Evolutionary conservation across 2,329 filamentous ascomycete genomes (phyloP), one percentile per base, ranked within the genome.

Genomic region (Phialophora chinensis): DNA sequence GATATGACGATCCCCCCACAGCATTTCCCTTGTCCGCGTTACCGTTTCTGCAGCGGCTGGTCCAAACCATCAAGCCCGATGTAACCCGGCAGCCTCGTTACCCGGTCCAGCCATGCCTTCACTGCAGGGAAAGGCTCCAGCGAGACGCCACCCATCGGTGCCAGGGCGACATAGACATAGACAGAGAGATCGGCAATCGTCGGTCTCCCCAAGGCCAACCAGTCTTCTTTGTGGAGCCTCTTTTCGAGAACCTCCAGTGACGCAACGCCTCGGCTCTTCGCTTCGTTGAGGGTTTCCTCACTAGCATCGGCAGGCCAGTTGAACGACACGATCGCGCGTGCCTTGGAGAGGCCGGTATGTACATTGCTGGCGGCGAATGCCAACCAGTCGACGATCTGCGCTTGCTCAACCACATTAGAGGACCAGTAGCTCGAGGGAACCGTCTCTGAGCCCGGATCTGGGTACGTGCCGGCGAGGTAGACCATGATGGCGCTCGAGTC

Each of bases 231-330:
- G 23, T 63, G 52, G 5, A 72, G 59, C 63, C 63, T 60, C 63
- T 58, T 50, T 67, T 66, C 58, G 62, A 67, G 29, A 66, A 31
- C 85, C 84, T 63, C 82, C 83, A 71, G 85, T 85, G 69, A 87
- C 81, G 69, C 85, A 81, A 77, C 83, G 86, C 88, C 88, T 89
- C 68, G 87, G 87, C 72, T 87, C 89, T 73, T 69, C 67, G 71
- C 55, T 55, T 63, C 73, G 62, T 42, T 65, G 67, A 68, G 17
- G 3, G 44, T n/a, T 1, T 57, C 61, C 50, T 67, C 71, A 3
- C 67, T 65, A 20, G 67, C 62, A 50, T 71, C 67, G 42, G 65
- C 63, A 25, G 70, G 66, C 5, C 70, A 66, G 27, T 66, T 64
- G 63, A 69, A 72, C 14, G 66, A 65, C 59, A 72, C 63, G 33